Evolutionary conservation across 1,139 yeast genomes (phyloP).

Genomic region (Magnusiomyces starmeri): DNA sequence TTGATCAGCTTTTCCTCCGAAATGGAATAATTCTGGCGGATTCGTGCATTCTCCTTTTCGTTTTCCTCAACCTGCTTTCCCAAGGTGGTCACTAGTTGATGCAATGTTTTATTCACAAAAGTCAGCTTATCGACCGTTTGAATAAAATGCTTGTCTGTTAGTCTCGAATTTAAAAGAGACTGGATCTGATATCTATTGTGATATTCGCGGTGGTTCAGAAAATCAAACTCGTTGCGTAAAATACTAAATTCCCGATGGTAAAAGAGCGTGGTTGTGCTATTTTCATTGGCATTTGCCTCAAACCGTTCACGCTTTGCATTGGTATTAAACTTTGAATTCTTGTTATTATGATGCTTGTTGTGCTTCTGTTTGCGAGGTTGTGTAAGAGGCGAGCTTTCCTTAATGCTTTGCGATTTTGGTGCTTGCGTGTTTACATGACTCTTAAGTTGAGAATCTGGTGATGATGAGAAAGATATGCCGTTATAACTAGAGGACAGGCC

Average conservation of each 20-base stretch:
- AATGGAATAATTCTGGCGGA: slow-evolving; percentile 13
- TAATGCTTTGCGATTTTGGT: not conserved
- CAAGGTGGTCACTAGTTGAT: not conserved
- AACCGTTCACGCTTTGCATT: too few species aligned
- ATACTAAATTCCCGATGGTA: slow-evolving; percentile 55
- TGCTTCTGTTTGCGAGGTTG: not conserved
- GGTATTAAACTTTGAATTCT: not conserved
- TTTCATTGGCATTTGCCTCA: too few species aligned
- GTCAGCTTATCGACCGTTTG: slow-evolving; percentile 31
- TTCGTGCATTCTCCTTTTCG: slow-evolving; percentile 24
- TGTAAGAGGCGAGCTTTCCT: not conserved
- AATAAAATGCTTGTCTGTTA: slow-evolving; percentile 29
- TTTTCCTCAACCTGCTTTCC: slow-evolving; percentile 9
- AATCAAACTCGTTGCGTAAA: slow-evolving; percentile 55
- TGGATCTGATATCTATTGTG: slow-evolving; percentile 41
- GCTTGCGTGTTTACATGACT: too few species aligned
- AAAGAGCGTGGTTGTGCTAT: slow-evolving; percentile 35
- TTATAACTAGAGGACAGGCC: not conserved
- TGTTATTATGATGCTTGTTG: not conserved
- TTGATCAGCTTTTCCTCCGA: slow-evolving; percentile 6
- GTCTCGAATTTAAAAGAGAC: slow-evolving; percentile 13
- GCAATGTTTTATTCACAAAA: slow-evolving; percentile 33
- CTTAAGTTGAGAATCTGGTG: too few species aligned
- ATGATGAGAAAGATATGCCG: not conserved
- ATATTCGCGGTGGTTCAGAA: slow-evolving; percentile 48